phyloP scores from a whole-genome alignment of 2,329 filamentous ascomycete genomes.

The Pleomassaria siparia region DNA sequence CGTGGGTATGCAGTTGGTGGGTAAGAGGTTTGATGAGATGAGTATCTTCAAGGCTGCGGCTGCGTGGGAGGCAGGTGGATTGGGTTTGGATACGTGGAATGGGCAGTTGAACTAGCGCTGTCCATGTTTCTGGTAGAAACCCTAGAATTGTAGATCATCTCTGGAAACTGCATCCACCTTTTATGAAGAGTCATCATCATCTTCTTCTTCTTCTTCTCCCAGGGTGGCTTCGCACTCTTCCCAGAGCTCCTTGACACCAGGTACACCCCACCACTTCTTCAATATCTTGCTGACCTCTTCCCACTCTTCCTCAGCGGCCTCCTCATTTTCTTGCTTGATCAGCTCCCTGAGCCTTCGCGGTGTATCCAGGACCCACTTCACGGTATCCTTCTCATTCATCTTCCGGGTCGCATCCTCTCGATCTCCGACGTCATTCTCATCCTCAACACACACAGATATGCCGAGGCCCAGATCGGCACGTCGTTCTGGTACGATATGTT shows the following conservation, averaged over 20 bases:
- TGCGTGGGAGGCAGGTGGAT: slow-evolving; percentile 38
- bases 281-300: slow-evolving; percentile 43
- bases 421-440: slow-evolving; percentile 14
- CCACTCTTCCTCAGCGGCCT: slow-evolving; percentile 61
- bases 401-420: slow-evolving; percentile 40
- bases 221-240: slow-evolving; percentile 40
- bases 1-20: slow-evolving; percentile 42
- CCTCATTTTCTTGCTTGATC: slow-evolving; percentile 59
- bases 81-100: slow-evolving; percentile 24
- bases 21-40: slow-evolving; percentile 36
- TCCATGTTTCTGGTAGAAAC: neutral
- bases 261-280: slow-evolving; percentile 47
- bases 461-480: slow-evolving; percentile 19
- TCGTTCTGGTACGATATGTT: slow-evolving; percentile 25
- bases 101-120: slow-evolving; percentile 14
- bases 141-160: neutral
- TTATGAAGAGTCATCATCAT: slow-evolving; percentile 14
- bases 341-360: slow-evolving; percentile 62
- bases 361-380: slow-evolving; percentile 62
- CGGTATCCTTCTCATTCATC: slow-evolving; percentile 56
- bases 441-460: slow-evolving; percentile 20
- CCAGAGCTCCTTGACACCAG: slow-evolving; percentile 46
- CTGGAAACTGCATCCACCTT: neutral
- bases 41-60: slow-evolving; percentile 38
- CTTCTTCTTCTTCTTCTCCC: slow-evolving; percentile 25